Evolutionary conservation across 208 protist genomes (phyloP).

Genomic region (Leishmania lainsoni): DNA sequence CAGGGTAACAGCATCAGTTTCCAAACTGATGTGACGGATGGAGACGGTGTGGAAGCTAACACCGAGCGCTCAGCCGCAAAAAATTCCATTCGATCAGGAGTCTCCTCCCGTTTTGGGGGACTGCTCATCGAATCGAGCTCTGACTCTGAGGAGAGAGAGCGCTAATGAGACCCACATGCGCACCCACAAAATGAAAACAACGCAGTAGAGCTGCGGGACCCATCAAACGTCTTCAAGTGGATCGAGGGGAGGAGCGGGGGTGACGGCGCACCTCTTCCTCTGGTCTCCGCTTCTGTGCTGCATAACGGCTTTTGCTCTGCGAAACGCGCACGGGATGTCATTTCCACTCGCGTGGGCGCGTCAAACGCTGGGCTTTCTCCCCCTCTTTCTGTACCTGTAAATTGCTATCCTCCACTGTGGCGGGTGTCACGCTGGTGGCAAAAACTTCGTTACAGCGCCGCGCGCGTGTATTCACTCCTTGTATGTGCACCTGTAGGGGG

Average conservation of each 20-base stretch:
- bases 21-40: not conserved
- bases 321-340: not conserved
- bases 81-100: not conserved
- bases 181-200: not conserved
- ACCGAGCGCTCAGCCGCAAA: not conserved
- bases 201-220: not conserved
- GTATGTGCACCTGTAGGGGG: not conserved
- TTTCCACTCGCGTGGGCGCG: not conserved
- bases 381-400: not conserved
- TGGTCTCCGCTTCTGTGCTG: not conserved
- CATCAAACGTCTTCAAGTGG: not conserved
- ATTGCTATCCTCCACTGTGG: not conserved
- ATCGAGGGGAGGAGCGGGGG: not conserved
- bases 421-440: not conserved
- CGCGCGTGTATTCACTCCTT: not conserved
- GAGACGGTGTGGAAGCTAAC: not conserved
- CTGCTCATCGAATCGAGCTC: conserved; percentile 42
- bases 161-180: not conserved
- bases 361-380: not conserved
- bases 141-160: conserved; percentile 36
- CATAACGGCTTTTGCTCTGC: too few species aligned
- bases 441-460: not conserved
- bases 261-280: not conserved
- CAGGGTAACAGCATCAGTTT: conserved; percentile 5
- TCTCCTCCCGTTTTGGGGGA: conserved; percentile 18